Percentiles rank a stretch among this genome's conserved stretches.
phyloP scores from a whole-genome alignment of 2,329 filamentous ascomycete species.

The Ceratocystis harringtonii region DNA sequence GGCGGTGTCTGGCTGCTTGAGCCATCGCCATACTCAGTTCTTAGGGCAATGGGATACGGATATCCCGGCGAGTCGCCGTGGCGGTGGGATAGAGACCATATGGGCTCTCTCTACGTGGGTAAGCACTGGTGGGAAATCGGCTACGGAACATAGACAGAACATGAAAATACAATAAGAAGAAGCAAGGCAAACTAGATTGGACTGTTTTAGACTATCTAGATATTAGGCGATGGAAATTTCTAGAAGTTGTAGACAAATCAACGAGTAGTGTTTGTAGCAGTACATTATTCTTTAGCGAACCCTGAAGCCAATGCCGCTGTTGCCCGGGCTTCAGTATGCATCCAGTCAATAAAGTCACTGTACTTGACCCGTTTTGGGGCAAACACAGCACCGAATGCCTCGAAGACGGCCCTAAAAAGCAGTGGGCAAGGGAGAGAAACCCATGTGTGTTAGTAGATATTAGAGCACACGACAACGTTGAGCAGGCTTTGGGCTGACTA shows the following conservation, averaged over 20 bases:
- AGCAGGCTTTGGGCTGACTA: background rate
- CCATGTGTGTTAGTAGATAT: background rate
- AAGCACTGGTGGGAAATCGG: slow-evolving; percentile 45
- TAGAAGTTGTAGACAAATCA: background rate
- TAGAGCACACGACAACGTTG: no score
- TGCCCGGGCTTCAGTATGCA: slow-evolving; percentile 35
- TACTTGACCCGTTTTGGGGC: slow-evolving; percentile 57
- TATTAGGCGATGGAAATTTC: background rate
- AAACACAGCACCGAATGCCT: slow-evolving; percentile 56
- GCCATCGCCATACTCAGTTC: slow-evolving; percentile 58
- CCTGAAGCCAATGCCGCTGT: slow-evolving; percentile 5
- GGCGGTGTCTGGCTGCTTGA: slow-evolving; percentile 69
- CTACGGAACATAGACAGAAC: slow-evolving; percentile 20
- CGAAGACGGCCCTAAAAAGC: slow-evolving; percentile 44
- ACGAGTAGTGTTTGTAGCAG: background rate
- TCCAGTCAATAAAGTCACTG: slow-evolving; percentile 49
- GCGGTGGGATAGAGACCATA: slow-evolving; percentile 45
- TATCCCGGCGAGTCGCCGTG: slow-evolving; percentile 46
- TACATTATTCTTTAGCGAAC: background rate
- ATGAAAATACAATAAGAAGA: background rate
- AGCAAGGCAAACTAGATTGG: background rate
- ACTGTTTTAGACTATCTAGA: background rate
- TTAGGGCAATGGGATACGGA: slow-evolving; percentile 53
- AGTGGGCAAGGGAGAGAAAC: background rate
- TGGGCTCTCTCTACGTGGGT: slow-evolving; percentile 43